Evolutionary conservation across 192 early-diverging fungal genomes (phyloP), one percentile per base, ranked within the genome.

Genomic region (Endogone sp.): DNA sequence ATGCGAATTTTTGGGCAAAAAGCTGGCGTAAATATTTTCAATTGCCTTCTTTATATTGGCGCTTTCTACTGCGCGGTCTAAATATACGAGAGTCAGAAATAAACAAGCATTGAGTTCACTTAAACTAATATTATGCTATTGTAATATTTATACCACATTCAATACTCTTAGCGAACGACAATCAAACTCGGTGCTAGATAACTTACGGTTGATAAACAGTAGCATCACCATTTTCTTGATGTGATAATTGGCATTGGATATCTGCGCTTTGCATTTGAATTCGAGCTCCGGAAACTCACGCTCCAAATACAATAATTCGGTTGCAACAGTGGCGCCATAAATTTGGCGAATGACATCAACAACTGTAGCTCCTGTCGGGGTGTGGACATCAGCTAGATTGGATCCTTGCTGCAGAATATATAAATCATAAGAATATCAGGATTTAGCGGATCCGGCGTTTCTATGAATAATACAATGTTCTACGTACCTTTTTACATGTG

Each of bases 131-230:
- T n/a, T 56, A 11, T n/a, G 11, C n/a, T 56, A n/a, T 56, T n/a
- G n/a, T n/a, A 56, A 13, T 11, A 13, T n/a, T 56, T 56, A 56
- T n/a, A 56, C 55, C 11, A 56, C 11, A 56, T 56, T 11, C 55
- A 56, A 11, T n/a, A n/a, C 55, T n/a, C 11, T 56, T 13, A 13
- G 55, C 11, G 11, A n/a, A n/a, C 55, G n/a, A 60, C 9, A 28
- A 60, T 20, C 59, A 60, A 60, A 8, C 6, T 13, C 37, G 37
- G 37, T 44, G 13, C 37, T 22, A 69, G 24, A 0, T 16, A 2
- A 72, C 88, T 72, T 85, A 93, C 91, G 86, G 79, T 99, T 99
- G 70, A 99, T 99, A 70, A 99, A 99, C 4, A 99, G 75, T 0
- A 99, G 70, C 67, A 99, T 91, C 9, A 79, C 83, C 71, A 91